Evolutionary conservation across 1,284 basidiomycete genomes (phyloP).

Genomic region (Ganoderma resinaceum): DNA sequence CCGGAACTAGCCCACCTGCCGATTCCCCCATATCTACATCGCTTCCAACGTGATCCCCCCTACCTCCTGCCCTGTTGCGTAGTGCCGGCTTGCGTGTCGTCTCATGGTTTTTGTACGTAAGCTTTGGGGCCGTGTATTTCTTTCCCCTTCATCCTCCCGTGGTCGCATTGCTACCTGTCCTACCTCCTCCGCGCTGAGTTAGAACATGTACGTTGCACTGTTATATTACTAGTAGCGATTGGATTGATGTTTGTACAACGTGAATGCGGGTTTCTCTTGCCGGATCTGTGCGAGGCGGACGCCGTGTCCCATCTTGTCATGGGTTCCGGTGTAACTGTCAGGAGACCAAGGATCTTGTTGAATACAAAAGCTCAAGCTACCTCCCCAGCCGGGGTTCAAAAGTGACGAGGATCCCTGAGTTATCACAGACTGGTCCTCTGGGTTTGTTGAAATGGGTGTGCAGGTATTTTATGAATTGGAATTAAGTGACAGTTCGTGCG

Average conservation of each 20-base stretch:
- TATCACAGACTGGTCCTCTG: background rate
- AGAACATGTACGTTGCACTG: constrained; percentile 33
- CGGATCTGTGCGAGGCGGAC: background rate
- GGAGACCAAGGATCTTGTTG: background rate
- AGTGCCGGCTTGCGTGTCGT: constrained; percentile 15
- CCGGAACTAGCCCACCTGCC: constrained; percentile 20
- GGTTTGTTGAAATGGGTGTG: background rate
- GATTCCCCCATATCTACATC: constrained; percentile 19
- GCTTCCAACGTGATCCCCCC: constrained; percentile 15
- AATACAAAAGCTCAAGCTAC: background rate
- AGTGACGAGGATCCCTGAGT: background rate
- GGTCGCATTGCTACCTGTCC: constrained; percentile 32
- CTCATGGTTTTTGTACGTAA: constrained; percentile 26
- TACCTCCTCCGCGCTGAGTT: constrained; percentile 31
- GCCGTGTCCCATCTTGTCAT: background rate
- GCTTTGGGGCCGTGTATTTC: constrained; percentile 20
- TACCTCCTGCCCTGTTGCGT: constrained; percentile 18
- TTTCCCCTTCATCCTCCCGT: constrained; percentile 17
- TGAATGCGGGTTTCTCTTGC: constrained; percentile 10
- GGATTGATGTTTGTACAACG: constrained; percentile 29
- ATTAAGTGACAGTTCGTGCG: constrained; percentile 1
- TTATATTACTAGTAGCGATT: constrained; percentile 37
- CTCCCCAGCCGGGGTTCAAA: background rate
- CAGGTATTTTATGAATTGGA: background rate
- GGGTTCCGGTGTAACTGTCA: background rate